These are phyloP conservation scores for Irpex sp. DNA, from an alignment of 1,284 basidiomycete genomes.

Conservation along the genomic window DNA sequence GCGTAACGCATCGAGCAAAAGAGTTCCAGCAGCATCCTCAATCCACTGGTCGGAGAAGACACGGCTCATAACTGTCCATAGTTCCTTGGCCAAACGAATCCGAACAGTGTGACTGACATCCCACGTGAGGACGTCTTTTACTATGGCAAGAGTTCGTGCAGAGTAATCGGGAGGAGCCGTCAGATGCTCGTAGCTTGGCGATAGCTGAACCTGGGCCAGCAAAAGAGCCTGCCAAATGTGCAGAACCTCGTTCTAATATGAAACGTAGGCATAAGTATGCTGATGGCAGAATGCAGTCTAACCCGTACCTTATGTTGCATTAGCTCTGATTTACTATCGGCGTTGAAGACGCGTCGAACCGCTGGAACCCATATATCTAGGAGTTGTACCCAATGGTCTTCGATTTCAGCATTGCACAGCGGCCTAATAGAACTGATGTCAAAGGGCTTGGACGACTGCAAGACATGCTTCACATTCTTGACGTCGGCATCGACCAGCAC, in stretches of 20 bases:
- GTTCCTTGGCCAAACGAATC: background rate
- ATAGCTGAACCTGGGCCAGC: slow-evolving; percentile 42
- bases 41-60: background rate
- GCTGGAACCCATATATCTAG: slow-evolving; percentile 33
- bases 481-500: background rate
- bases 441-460: slow-evolving; percentile 22
- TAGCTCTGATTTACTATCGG: slow-evolving; percentile 3
- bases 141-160: slow-evolving; percentile 16
- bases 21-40: background rate
- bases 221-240: slow-evolving; percentile 51
- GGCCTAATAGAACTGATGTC: slow-evolving; percentile 29
- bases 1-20: background rate
- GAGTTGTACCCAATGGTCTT: slow-evolving; percentile 40
- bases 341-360: background rate
- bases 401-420: slow-evolving; percentile 43
- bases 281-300: background rate
- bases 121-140: slow-evolving; percentile 23
- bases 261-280: background rate
- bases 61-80: slow-evolving; percentile 1
- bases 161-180: slow-evolving; percentile 31
- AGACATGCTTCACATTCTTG: background rate
- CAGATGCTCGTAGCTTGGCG: slow-evolving; percentile 34
- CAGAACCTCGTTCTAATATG: slow-evolving; percentile 34
- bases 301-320: background rate
- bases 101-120: background rate